Evolutionary conservation across 805 yeast genomes (phyloP).

Genomic region (Brettanomyces sp.): DNA sequence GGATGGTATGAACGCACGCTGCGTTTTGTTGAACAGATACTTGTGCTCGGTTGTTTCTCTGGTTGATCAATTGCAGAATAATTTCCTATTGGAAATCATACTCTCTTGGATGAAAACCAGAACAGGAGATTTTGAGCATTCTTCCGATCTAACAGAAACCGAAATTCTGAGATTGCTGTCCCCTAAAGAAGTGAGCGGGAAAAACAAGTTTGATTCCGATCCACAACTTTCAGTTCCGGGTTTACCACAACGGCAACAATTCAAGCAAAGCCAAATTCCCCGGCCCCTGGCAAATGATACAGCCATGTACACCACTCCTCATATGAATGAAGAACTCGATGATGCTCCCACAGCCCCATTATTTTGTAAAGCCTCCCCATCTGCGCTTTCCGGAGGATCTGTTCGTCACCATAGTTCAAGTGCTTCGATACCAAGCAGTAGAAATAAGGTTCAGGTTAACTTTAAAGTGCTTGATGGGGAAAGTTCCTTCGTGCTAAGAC

Average conservation of each 20-base stretch:
- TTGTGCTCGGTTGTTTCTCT: constrained; percentile 20
- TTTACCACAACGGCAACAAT: not conserved
- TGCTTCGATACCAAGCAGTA: not conserved
- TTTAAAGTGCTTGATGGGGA: not conserved
- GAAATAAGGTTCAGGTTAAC: not conserved
- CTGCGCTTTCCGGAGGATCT: not conserved
- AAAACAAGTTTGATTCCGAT: not conserved
- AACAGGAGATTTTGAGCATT: constrained; percentile 18
- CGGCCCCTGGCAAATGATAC: not conserved
- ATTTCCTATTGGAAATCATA: not conserved
- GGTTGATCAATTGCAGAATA: not conserved
- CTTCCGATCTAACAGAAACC: constrained; percentile 18
- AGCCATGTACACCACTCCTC: not conserved
- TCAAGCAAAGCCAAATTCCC: not conserved
- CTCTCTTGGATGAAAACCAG: constrained; percentile 2
- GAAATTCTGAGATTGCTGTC: constrained; percentile 6
- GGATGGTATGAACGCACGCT: constrained; percentile 25
- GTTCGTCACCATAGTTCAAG: not conserved
- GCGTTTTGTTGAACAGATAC: constrained; percentile 32
- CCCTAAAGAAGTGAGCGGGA: constrained; percentile 2
- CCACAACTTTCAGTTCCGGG: not conserved
- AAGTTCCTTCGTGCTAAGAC: not conserved
- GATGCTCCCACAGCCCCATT: not conserved
- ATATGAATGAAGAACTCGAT: not conserved
- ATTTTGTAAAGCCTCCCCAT: not conserved